These are phyloP conservation scores for Cicer cuneatum DNA, from an alignment of 306 rosid species.

Conservation along the genomic window DNA sequence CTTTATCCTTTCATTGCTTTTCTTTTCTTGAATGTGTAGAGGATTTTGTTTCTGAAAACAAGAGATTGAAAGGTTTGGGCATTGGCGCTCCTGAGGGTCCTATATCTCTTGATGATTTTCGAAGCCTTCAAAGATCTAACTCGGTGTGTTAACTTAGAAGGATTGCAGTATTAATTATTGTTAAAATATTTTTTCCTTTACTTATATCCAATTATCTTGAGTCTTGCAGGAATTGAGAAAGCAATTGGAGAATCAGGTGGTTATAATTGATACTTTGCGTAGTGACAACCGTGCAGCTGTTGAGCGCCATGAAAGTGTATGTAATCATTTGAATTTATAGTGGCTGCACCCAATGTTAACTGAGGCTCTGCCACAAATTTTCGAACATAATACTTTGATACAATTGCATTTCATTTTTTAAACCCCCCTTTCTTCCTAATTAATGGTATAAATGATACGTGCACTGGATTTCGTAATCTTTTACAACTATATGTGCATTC, in stretches of 20 bases:
- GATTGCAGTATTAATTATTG: slow-evolving; percentile 12
- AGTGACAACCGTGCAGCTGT: slow-evolving; percentile 64
- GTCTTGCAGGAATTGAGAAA: slow-evolving; percentile 83
- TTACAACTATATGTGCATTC: slow-evolving; percentile 31
- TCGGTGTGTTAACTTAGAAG: slow-evolving; percentile 52
- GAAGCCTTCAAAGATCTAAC: slow-evolving; percentile 93
- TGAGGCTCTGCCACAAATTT: background rate
- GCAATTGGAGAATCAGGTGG: slow-evolving; percentile 86
- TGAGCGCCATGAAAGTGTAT: slow-evolving; percentile 76
- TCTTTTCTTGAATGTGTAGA: slow-evolving; percentile 53
- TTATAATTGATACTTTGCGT: slow-evolving; percentile 64
- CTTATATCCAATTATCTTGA: slow-evolving; percentile 20
- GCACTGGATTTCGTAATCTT: slow-evolving; percentile 27
- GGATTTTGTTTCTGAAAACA: slow-evolving; percentile 67
- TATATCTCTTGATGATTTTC: slow-evolving; percentile 95
- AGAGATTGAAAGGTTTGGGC: slow-evolving; percentile 93
- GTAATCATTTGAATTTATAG: slow-evolving; percentile 37
- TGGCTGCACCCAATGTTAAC: slow-evolving; percentile 5
- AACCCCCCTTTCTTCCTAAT: background rate
- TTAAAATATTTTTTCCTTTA: background rate
- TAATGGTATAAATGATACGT: background rate
- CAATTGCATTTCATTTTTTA: background rate
- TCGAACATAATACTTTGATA: slow-evolving; percentile 7
- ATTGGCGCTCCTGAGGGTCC: slow-evolving; percentile 98
- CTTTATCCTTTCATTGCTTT: background rate